Evolutionary conservation across 371 early-diverging fungal genomes (phyloP), one percentile per base, ranked within the genome.

Genomic region (Circinella minor): DNA sequence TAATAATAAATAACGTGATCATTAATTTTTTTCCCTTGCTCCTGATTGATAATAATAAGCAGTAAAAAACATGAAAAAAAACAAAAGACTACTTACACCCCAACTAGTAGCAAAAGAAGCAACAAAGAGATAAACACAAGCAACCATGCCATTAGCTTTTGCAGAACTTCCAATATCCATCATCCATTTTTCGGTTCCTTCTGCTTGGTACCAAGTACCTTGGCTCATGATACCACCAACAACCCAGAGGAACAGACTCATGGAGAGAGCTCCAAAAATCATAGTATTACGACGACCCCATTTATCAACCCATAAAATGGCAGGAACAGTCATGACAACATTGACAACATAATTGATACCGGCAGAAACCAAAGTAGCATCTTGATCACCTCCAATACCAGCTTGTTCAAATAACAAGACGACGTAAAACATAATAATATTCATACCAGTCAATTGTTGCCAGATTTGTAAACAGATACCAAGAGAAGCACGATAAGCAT

Each of bases 391-490:
- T 55, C 75, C 75, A 72, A 91, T 72, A 61, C 91, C 90, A 34
- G 89, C 87, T 36, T 85, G 85, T 66, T 85, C 74, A 81, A 91
- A 90, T 62, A 92, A 82, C 13, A 76, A 82, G 20, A 88, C 87
- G 13, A 89, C 87, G 73, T 88, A 91, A 80, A 89, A 91, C 89
- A 91, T 89, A 68, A 90, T 84, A 43, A 87, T 85, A 71, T 91
- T 92, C 82, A 92, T 90, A 38, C 93, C 93, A 1, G 89, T 90
- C n/a, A 91, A 80, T 71, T 92, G 93, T 68, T 90, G 89, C 76
- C 90, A 86, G 37, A 80, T 78, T 68, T 93, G 94, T 61, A 92
- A 82, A 39, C 81, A 70, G 18, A 92, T 71, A 18, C 90, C 93
- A 36, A 94, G 81, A 48, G 86, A 74, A 17, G 87, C 75, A 63